A percentile compares a stretch with the other conserved stretches of the same genome.
These are phyloP conservation scores for Limtongozyma cylindracea DNA, from an alignment of 805 yeast genomes.

Conservation along the genomic window DNA sequence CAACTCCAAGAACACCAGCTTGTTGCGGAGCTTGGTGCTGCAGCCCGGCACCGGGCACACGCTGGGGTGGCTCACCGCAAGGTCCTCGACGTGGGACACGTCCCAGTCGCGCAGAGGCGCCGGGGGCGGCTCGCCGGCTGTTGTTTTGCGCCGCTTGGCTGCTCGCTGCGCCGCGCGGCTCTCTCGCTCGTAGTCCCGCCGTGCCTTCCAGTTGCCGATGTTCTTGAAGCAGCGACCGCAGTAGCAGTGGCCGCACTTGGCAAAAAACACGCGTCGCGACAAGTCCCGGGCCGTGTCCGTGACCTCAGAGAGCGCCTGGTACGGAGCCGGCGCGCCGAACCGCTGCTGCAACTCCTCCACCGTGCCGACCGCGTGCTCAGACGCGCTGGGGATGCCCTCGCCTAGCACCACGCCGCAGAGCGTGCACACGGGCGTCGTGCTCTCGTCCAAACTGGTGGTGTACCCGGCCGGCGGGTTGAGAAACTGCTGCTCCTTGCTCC, in stretches of 20 bases:
- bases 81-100: no score
- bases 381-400: constrained; percentile 36
- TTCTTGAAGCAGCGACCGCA: constrained; percentile 69
- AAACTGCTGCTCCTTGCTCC: constrained; percentile 6
- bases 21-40: no score
- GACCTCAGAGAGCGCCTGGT: constrained; percentile 25
- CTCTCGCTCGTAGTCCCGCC: constrained; percentile 3
- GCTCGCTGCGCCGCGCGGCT: no score
- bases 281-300: constrained; percentile 29
- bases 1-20: no score
- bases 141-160: no score
- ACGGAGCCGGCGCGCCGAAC: constrained; percentile 25
- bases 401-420: constrained; percentile 57
- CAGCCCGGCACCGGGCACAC: no score
- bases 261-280: constrained; percentile 39
- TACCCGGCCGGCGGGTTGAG: constrained; percentile 7
- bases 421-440: constrained; percentile 14
- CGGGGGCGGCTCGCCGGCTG: no score
- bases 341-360: constrained; percentile 6
- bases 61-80: no score
- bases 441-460: constrained; percentile 7
- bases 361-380: constrained; percentile 10
- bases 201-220: constrained; percentile 19
- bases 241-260: constrained; percentile 58
- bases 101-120: no score